Evolutionary conservation across 345 rosid genomes (phyloP).

Genomic region (Diplotaxis tenuifolia): DNA sequence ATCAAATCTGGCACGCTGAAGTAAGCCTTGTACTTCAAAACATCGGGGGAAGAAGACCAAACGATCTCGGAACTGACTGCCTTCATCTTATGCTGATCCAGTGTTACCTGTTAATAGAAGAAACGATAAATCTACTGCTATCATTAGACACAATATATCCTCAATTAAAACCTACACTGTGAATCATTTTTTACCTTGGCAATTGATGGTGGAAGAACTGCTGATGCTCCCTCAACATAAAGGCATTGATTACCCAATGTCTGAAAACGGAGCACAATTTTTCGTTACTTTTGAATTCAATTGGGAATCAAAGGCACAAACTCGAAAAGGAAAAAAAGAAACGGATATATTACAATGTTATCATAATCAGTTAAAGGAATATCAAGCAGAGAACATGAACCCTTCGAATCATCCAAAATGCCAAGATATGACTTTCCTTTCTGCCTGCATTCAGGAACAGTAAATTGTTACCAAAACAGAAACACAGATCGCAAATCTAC

Average conservation of each 20-base stretch:
- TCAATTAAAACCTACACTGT: neutral
- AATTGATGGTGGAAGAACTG: slow-evolving; percentile 74
- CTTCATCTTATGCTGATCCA: slow-evolving; percentile 50
- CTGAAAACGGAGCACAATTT: slow-evolving; percentile 41
- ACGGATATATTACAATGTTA: slow-evolving; percentile 56
- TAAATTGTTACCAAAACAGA: slow-evolving; percentile 5
- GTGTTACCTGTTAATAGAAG: slow-evolving; percentile 55
- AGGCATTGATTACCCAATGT: slow-evolving; percentile 60
- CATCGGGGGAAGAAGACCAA: slow-evolving; percentile 87
- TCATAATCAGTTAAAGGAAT: slow-evolving; percentile 86
- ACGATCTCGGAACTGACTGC: slow-evolving; percentile 60
- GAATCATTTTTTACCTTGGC: slow-evolving; percentile 58
- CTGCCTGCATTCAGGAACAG: slow-evolving; percentile 56
- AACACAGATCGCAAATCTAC: neutral
- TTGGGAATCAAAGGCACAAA: neutral
- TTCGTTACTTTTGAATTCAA: slow-evolving; percentile 11
- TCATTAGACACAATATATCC: neutral
- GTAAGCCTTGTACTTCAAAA: slow-evolving; percentile 56
- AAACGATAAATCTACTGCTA: slow-evolving; percentile 10
- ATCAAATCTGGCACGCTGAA: slow-evolving; percentile 82
- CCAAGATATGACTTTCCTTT: slow-evolving; percentile 87
- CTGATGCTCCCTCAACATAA: slow-evolving; percentile 85
- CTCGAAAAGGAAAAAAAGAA: slow-evolving; percentile 1
- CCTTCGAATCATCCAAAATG: slow-evolving; percentile 58
- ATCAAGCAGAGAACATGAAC: slow-evolving; percentile 68